These are phyloP conservation scores for Cercospora sojina DNA, from an alignment of 2,329 filamentous ascomycete species.

Conservation along the genomic window DNA sequence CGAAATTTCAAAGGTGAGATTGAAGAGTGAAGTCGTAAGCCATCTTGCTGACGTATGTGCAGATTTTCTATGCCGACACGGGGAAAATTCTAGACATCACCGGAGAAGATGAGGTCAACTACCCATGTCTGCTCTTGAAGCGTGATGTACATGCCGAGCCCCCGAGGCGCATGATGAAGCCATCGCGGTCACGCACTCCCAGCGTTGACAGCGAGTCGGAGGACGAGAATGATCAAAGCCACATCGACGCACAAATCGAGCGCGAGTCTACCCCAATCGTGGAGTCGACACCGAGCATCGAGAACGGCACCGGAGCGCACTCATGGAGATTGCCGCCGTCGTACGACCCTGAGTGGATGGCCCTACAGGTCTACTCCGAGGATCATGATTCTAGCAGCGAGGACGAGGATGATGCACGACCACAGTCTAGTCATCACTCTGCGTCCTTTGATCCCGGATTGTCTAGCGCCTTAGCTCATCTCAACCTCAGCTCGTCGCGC, in stretches of 20 bases:
- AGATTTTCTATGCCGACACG: constrained; percentile 86
- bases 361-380: constrained; percentile 78
- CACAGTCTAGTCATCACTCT: constrained; percentile 26
- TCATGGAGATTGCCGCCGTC: constrained; percentile 48
- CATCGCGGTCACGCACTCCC: constrained; percentile 20
- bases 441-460: constrained; percentile 45
- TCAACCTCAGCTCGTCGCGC: constrained; percentile 42
- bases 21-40: background rate
- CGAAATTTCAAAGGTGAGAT: constrained; percentile 65
- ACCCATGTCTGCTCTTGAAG: constrained; percentile 72
- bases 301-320: background rate
- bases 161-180: constrained; percentile 58
- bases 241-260: constrained; percentile 47
- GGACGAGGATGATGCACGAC: constrained; percentile 39
- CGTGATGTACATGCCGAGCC: constrained; percentile 65
- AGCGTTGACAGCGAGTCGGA: background rate
- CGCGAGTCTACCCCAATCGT: constrained; percentile 40
- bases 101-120: constrained; percentile 65
- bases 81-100: constrained; percentile 86
- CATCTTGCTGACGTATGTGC: background rate
- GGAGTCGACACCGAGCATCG: background rate
- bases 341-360: constrained; percentile 86
- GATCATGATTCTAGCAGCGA: constrained; percentile 52
- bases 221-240: constrained; percentile 43
- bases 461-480: constrained; percentile 46